Base-by-base conservation (phyloP, 2,329 filamentous ascomycete genomes). In the Clarireedia homoeocarpa region DNA sequence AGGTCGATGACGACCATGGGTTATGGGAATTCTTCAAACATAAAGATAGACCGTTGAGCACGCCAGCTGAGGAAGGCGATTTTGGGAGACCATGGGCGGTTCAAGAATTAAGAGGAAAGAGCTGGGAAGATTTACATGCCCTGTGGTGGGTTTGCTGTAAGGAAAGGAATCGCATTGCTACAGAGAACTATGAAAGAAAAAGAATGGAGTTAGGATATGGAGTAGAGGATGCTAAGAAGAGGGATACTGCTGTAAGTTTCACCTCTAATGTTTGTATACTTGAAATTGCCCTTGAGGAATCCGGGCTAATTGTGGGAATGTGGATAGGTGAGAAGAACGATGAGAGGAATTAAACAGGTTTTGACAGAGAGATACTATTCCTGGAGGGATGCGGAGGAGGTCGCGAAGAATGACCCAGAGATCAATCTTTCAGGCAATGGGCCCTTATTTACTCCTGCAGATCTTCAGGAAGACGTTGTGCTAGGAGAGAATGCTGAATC, bases 71-170 rank as follows among this genome's bases (percentile, higher is more conserved):
- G 63, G 83, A 88, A 55, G 70, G 77, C 50, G 75, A 81, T 61
- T 86, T 94, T 71, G 94, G 94, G 15, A 82, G 94, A 53, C 77
- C 83, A 27, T 99, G 94, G 94, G 84, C 80, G 10, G 84, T 88
- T 6, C 82, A 89, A 73, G 94, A 99, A 75, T 77, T 99, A 67
- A 82, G 91, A 61, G 78, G 81, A 61, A 96, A 96, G 75, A 90
- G 86, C 61, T 99, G 91, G 89, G 89, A 96, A 59, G 91, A 97
- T 71, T 74, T 99, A 65, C 91, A 97, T 72, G 77, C 79, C 59
- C 78, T 99, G 67, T 99, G 92, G 91, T 99, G 91, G 90, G 82
- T 91, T 55, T 97, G 94, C 70, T 81, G 87, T 58, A 91, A 89
- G 74, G 94, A 99, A 75, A 79, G 88, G 66, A 99, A 99, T 73